Base-by-base conservation (phyloP, 179 eudicot genomes). In the Beta lomatogona region DNA sequence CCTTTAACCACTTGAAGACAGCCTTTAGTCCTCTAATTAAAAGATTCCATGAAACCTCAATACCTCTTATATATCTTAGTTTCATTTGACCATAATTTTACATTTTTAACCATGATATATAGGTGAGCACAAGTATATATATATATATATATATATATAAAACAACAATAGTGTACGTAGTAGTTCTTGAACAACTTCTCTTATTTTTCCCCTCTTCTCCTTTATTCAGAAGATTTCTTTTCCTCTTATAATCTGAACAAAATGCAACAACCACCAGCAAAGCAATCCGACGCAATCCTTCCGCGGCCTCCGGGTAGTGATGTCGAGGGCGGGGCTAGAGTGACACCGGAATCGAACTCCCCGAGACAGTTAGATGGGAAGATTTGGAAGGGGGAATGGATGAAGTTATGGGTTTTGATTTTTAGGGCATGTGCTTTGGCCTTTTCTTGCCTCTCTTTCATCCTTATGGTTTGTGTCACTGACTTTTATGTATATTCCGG, bases 361-460 rank as follows among this genome's bases (percentile, higher is more conserved):
- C 89, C 89, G 0, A 86, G 77, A 0, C 12, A 89, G 73, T 84
- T 71, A 21, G 83, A 88, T 18, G 63, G 87, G 50, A 58, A 76
- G 61, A 81, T 89, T 41, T 87, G 85, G 89, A 83, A 78, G 79
- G 90, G 89, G 68, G 91, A 88, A 77, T 71, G 86, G 75, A 18
- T 87, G 58, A 92, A 87, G 66, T 86, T 73, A 71, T 53, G 91
- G 59, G 77, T n/a, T 44, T 21, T 86, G 44, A 57, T 88, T 79
- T 46, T 50, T 78, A 87, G 93, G 66, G 86, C 86, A 4, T 36
- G 85, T 10, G 92, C 83, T 9, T 85, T 94, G 18, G 58, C 87
- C 0, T 85, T 91, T 78, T 92, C 98, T 4, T n/a, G 91, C 74
- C 83, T 94, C 41, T 83, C 97, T 61, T 94, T 90, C 65, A 78